Evolutionary conservation across 345 rosid genomes (phyloP).

Genomic region (Gossypium longicalyx): DNA sequence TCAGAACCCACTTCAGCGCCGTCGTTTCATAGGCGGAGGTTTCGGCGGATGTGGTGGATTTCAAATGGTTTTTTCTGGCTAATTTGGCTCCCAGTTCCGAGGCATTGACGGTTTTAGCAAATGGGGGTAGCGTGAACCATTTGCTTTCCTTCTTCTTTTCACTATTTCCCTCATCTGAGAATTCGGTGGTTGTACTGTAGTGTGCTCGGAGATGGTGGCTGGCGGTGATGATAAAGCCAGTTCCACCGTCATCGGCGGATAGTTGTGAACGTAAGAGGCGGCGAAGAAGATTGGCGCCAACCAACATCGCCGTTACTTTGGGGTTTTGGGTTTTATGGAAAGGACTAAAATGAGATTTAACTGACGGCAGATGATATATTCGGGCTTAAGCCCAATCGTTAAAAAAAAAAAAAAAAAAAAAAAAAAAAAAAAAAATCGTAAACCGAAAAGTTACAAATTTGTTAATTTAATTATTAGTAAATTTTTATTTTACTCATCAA

Average conservation of each 20-base stretch:
- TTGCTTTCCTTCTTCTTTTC: slow-evolving; percentile 31
- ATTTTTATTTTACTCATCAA: too few relatives aligned
- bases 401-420: too few relatives aligned
- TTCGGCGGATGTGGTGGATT: not conserved
- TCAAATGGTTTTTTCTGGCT: slow-evolving; percentile 12
- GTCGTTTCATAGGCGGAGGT: slow-evolving; percentile 33
- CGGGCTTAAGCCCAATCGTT: not conserved
- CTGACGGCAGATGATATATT: not conserved
- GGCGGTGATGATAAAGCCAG: slow-evolving; percentile 4
- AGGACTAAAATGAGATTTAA: not conserved
- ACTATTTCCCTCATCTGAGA: not conserved
- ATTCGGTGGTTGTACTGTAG: slow-evolving; percentile 19
- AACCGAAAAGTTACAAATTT: too few relatives aligned
- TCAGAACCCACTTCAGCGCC: slow-evolving; percentile 78
- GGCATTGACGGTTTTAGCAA: slow-evolving; percentile 38
- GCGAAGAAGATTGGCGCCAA: slow-evolving; percentile 34
- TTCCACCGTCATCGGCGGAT: not conserved
- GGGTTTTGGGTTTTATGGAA: slow-evolving; percentile 4
- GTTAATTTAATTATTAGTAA: too few relatives aligned
- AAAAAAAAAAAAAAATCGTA: too few relatives aligned
- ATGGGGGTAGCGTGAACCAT: slow-evolving; percentile 74
- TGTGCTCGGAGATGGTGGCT: slow-evolving; percentile 18
- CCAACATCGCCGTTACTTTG: slow-evolving; percentile 4
- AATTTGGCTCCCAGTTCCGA: slow-evolving; percentile 47
- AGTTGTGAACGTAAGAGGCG: slow-evolving; percentile 27